A percentile compares a stretch with the other conserved stretches of the same genome.
phyloP scores from a whole-genome alignment of 2,329 filamentous ascomycete genomes.

The Fusarium sp. region DNA sequence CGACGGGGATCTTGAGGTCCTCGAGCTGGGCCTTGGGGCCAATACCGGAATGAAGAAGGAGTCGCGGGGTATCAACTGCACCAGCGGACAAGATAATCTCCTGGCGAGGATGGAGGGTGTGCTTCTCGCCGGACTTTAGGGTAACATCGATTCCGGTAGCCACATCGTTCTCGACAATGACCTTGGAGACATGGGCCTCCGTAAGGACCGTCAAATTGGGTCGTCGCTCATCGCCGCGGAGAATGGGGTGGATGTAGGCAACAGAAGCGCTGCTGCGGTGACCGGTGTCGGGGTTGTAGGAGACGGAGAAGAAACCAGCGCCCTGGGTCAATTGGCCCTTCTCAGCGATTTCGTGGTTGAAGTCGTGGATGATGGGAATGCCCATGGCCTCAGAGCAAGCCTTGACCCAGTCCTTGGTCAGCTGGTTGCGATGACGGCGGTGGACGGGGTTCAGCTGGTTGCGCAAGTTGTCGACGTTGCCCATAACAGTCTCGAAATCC shows the following conservation, averaged over 20 bases:
- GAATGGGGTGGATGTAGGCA: slow-evolving; percentile 92
- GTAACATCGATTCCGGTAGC: slow-evolving; percentile 81
- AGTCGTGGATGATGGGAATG: slow-evolving; percentile 86
- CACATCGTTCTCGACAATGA: slow-evolving; percentile 77
- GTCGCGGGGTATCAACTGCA: slow-evolving; percentile 83
- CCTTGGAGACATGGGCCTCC: slow-evolving; percentile 86
- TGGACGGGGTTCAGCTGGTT: slow-evolving; percentile 94
- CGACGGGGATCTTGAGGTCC: slow-evolving; percentile 66
- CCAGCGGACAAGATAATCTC: slow-evolving; percentile 87
- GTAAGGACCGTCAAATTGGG: slow-evolving; percentile 89
- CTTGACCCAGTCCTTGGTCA: slow-evolving; percentile 90
- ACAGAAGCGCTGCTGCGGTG: slow-evolving; percentile 87
- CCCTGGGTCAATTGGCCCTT: slow-evolving; percentile 80
- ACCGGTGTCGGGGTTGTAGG: slow-evolving; percentile 91
- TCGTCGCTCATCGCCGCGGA: slow-evolving; percentile 83
- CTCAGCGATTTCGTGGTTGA: slow-evolving; percentile 84
- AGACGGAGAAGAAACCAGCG: slow-evolving; percentile 91
- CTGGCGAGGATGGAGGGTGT: slow-evolving; percentile 72
- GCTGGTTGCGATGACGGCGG: slow-evolving; percentile 85
- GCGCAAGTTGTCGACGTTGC: slow-evolving; percentile 84
- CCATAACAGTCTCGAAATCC: slow-evolving; percentile 87
- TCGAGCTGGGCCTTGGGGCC: slow-evolving; percentile 68
- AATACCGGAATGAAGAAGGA: slow-evolving; percentile 70
- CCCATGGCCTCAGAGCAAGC: slow-evolving; percentile 82
- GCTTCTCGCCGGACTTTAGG: slow-evolving; percentile 65